Evolutionary conservation across 257 asterid genomes (phyloP).

Genomic region (Euphrasia confusa): DNA sequence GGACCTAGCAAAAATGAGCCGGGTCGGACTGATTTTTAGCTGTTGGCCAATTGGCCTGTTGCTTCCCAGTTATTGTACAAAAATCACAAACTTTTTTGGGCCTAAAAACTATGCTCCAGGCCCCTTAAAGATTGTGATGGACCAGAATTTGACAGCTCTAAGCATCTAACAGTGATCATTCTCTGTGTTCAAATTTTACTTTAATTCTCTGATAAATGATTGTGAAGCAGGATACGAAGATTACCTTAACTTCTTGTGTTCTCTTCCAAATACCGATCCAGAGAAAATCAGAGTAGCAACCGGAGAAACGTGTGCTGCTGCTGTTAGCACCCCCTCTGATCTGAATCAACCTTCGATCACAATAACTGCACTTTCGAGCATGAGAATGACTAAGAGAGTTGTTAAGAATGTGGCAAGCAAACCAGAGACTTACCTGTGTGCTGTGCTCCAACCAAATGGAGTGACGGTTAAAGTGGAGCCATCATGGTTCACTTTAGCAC

Average conservation of each 20-base stretch:
- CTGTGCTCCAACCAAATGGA: conserved; percentile 56
- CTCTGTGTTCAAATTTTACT: background rate
- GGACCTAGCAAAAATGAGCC: too few species aligned
- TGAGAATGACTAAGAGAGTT: conserved; percentile 40
- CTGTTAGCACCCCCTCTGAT: conserved; percentile 56
- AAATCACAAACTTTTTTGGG: too few species aligned
- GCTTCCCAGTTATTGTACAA: too few species aligned
- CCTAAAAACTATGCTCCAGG: too few species aligned
- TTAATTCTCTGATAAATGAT: conserved; percentile 7
- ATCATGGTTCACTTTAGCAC: conserved; percentile 54
- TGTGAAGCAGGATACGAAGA: conserved; percentile 56
- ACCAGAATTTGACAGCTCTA: background rate
- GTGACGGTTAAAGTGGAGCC: conserved; percentile 54
- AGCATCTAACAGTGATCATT: background rate
- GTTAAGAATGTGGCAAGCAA: conserved; percentile 55
- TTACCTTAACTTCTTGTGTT: conserved; percentile 69
- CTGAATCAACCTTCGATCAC: conserved; percentile 85
- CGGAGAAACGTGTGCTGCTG: conserved; percentile 56
- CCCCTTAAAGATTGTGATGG: too few species aligned
- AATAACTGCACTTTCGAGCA: conserved; percentile 60
- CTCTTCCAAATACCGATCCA: conserved; percentile 65
- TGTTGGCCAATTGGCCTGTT: too few species aligned
- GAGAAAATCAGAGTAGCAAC: conserved; percentile 49
- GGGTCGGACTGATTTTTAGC: too few species aligned
- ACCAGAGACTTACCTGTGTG: conserved; percentile 60